Evolutionary conservation across 345 rosid species (phyloP), one percentile per base, ranked within the genome.

Genomic region (Noccaea caerulescens): DNA sequence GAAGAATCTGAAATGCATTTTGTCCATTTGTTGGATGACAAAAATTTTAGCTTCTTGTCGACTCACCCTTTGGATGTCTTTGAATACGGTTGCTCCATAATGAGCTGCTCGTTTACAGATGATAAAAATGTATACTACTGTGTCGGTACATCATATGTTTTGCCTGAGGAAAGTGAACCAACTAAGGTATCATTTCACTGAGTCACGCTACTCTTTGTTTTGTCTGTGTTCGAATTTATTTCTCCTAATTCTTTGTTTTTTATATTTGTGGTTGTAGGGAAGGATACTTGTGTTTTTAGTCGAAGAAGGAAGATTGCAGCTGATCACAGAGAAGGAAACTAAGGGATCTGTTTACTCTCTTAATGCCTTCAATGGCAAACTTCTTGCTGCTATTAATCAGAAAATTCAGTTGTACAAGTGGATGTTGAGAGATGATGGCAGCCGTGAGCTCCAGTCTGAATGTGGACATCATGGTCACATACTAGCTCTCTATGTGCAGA

Each of bases 381-480:
- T 94, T 62, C 87, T 91, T 10, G 99, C 99, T 69, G 93, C 90
- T 52, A 94, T 94, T 46, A 86, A 89, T 83, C 91, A 91, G 74
- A 91, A 91, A 71, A 89, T 91, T 57, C 99, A 94, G 77, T 71
- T 94, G 72, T 91, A 85, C 70, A 94, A 89, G 77, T 94, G 97
- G 99, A 87, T 85, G 95, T 85, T 82, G 52, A 81, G 97, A 32
- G 99, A 94, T 67, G 99, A 89, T 81, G 89, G 91, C 61, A 82
- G 86, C 39, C 90, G 79, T 11, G 97, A 91, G 75, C 75, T 94
- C 80, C 95, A 91, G 76, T 84, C 93, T 49, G 99, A 94, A 72
- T 88, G 96, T 43, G 96, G 93, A 68, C 95, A 89, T 80, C 95
- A 86, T 32, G 97, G 95, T 44, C 97, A 88, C 80, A 85, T 91